These are phyloP conservation scores for Cystofilobasidium ferigula DNA, from an alignment of 768 basidiomycete species.

Conservation along the genomic window DNA sequence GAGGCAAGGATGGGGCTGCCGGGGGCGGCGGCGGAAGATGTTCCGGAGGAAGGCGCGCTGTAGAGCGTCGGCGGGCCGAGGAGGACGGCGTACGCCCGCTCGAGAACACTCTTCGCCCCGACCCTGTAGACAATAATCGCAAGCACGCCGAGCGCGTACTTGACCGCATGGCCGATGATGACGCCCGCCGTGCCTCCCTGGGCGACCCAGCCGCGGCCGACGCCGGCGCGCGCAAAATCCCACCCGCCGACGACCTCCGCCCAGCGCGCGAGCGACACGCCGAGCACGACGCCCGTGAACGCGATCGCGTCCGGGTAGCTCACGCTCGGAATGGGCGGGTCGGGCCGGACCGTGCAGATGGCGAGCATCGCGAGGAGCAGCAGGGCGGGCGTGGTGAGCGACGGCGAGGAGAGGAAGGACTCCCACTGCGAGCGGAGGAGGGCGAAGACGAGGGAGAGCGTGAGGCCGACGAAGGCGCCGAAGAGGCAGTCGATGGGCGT, in stretches of 20 bases:
- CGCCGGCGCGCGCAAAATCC: neutral
- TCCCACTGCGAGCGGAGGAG: neutral
- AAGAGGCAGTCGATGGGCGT: constrained; percentile 44
- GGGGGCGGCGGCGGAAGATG: neutral
- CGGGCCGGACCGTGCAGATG: constrained; percentile 42
- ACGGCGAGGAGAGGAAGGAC: constrained; percentile 72
- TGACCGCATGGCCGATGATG: neutral
- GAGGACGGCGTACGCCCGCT: neutral
- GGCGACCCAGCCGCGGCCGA: neutral
- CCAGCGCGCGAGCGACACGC: constrained; percentile 63
- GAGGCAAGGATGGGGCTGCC: neutral
- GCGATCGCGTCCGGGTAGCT: constrained; percentile 98
- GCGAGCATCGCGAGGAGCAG: neutral
- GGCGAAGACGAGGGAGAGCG: constrained; percentile 33
- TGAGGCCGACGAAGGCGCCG: constrained; percentile 28
- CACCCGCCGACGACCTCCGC: constrained; percentile 17
- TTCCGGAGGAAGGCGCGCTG: neutral
- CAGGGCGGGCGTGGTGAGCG: neutral
- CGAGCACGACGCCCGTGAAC: constrained; percentile 70
- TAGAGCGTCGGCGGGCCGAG: neutral
- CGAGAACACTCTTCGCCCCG: neutral
- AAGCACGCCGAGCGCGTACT: neutral
- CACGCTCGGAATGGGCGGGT: constrained; percentile 92
- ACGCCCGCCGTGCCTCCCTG: too few relatives aligned
- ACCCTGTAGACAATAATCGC: neutral